A percentile compares a stretch with the other conserved stretches of the same genome.
phyloP scores from a whole-genome alignment of 1,139 yeast species.

The Meyerozyma sp. region DNA sequence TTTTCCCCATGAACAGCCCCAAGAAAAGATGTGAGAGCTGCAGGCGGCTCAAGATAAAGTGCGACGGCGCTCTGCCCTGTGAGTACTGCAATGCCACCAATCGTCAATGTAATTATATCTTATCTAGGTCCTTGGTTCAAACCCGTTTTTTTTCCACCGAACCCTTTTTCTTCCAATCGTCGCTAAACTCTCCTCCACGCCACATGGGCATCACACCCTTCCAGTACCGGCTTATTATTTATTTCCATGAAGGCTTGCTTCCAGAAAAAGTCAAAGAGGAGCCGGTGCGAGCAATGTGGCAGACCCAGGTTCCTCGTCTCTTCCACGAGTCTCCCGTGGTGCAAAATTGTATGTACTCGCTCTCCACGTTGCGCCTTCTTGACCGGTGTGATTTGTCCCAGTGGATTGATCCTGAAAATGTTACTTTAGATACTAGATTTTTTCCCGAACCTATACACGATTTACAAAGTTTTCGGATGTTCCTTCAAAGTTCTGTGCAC shows the following conservation, averaged over 20 bases:
- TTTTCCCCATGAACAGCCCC: not conserved
- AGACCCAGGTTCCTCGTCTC: slow-evolving; percentile 5
- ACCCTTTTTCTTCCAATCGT: not conserved
- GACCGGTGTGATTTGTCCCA: slow-evolving; percentile 11
- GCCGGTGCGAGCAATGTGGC: slow-evolving; percentile 2
- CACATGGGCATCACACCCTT: slow-evolving; percentile 23
- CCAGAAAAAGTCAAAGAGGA: slow-evolving; percentile 1
- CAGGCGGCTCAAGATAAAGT: slow-evolving; percentile 12
- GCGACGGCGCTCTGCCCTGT: slow-evolving; percentile 34
- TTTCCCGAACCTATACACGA: not conserved
- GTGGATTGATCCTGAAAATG: slow-evolving; percentile 1
- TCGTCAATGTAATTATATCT: slow-evolving; percentile 22
- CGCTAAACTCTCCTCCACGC: slow-evolving; percentile 6
- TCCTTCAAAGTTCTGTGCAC: not conserved
- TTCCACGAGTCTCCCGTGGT: slow-evolving; percentile 18
- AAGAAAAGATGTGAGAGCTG: not conserved
- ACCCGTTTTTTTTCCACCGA: not conserved
- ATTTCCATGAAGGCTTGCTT: slow-evolving; percentile 15
- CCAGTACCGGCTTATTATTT: slow-evolving; percentile 25
- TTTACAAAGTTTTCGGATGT: not conserved
- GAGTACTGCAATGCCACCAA: slow-evolving; percentile 33
- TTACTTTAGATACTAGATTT: not conserved
- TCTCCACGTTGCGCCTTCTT: slow-evolving; percentile 16
- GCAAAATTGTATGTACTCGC: slow-evolving; percentile 18
- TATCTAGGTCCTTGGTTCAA: not conserved